Evolutionary conservation across 2,329 filamentous ascomycete species (phyloP), one percentile per base, ranked within the genome.

Genomic region (Neopestalotiopsis clavispora): DNA sequence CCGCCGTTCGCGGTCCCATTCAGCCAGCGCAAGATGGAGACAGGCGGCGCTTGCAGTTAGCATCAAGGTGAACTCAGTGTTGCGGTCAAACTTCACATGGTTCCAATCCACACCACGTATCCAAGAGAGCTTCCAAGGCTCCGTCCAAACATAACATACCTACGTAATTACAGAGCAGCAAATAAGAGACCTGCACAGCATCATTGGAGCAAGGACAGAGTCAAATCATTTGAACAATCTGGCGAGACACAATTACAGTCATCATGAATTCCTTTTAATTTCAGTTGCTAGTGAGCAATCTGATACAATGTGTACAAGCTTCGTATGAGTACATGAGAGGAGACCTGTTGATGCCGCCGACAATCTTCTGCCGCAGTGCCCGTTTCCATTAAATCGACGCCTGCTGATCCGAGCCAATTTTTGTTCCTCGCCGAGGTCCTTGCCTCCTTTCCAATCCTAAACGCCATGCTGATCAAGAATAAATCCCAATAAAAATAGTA

Each of bases 401-500:
- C 32, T 23, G 30, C 60, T 10, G 40, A 14, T 13, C 32, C 60
- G 38, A 34, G 13, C 28, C 20, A 6, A 42, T 28, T 40, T 45
- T 20, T 63, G 12, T 23, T 32, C n/a, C n/a, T 34, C 34, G n/a
- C 40, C 10, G 28, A 6, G 13, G 7, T 23, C 38, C 34, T 45
- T 23, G 56, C 32, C 60, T 67, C 34, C 34, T 38, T 38, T 67
- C 65, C 65, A 42, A 60, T 49, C 66, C 66, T 40, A 58, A 67
- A 67, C 66, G 66, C 66, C 66, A 52, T 62, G 66, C 66, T 67
- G 52, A 49, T 62, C 20, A 28, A 14, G 17, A 23, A 61, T 63
- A 12, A 23, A 34, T 30, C 34, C 14, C 28, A 52, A 10, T 38
- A 49, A 38, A 62, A 17, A 63, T 67, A 38, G 34, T 52, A 62